Conservation (phyloP, 257 asterid genomes). For the Penstemon barbatus region DNA sequence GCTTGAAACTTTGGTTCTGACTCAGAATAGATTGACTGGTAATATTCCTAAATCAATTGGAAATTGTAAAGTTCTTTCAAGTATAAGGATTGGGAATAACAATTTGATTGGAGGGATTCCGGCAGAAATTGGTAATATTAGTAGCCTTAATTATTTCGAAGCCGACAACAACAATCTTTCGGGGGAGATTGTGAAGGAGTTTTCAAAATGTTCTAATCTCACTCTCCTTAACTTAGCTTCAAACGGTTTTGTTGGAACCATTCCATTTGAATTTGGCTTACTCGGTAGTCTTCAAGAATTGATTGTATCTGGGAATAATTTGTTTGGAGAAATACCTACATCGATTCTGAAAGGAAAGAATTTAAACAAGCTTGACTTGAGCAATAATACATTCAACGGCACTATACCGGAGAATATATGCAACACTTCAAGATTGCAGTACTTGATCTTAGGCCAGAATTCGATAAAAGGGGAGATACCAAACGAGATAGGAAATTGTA, state of each 20-base stretch:
- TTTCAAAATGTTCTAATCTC: slow-evolving; percentile 72
- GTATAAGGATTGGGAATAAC: slow-evolving; percentile 82
- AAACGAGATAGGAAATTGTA: slow-evolving; percentile 76
- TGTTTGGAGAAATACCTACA: slow-evolving; percentile 74
- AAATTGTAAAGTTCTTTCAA: slow-evolving; percentile 68
- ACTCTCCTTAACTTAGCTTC: slow-evolving; percentile 89
- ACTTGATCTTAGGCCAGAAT: slow-evolving; percentile 65
- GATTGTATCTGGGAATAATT: slow-evolving; percentile 66
- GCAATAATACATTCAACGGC: slow-evolving; percentile 71
- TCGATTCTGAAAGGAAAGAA: slow-evolving; percentile 64
- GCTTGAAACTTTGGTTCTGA: slow-evolving; percentile 69
- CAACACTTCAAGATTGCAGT: slow-evolving; percentile 74
- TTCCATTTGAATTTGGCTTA: slow-evolving; percentile 76
- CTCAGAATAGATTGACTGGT: slow-evolving; percentile 75
- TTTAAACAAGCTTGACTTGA: slow-evolving; percentile 83
- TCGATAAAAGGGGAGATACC: slow-evolving; percentile 75
- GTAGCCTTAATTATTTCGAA: slow-evolving; percentile 91
- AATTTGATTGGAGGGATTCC: slow-evolving; percentile 70
- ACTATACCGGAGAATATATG: slow-evolving; percentile 69
- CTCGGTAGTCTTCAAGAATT: slow-evolving; percentile 76
- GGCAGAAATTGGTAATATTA: slow-evolving; percentile 67
- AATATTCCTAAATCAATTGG: slow-evolving; percentile 67
- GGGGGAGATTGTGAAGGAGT: slow-evolving; percentile 77
- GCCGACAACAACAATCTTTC: slow-evolving; percentile 78
- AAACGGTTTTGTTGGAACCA: slow-evolving; percentile 63